A percentile compares a stretch with the other conserved stretches of the same genome.
These are phyloP conservation scores for Cardamine resedifolia DNA, from an alignment of 345 rosid species.

Conservation along the genomic window DNA sequence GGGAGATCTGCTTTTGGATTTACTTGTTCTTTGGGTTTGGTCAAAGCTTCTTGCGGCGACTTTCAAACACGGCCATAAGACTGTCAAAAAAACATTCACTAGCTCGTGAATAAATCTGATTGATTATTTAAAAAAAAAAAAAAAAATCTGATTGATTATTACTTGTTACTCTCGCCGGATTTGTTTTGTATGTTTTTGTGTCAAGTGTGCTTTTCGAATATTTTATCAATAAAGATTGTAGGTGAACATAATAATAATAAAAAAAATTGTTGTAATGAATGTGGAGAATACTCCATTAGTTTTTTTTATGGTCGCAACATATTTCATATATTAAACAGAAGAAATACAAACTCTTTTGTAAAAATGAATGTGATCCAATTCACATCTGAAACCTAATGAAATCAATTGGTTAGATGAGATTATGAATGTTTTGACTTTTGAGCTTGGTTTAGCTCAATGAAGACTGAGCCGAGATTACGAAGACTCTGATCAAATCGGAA, in stretches of 20 bases:
- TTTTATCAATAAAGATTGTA: neutral
- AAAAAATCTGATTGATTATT: too few relatives aligned
- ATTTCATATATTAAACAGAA: neutral
- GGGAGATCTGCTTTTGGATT: constrained; percentile 40
- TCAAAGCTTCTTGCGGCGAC: constrained; percentile 33
- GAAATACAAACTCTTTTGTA: neutral
- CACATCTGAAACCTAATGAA: neutral
- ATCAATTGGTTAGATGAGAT: neutral
- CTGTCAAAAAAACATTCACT: neutral
- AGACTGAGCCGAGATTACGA: too few relatives aligned
- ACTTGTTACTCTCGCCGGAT: neutral
- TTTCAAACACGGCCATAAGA: constrained; percentile 26
- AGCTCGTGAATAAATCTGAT: neutral
- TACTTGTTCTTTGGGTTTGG: constrained; percentile 34
- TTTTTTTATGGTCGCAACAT: neutral
- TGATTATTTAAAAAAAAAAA: too few relatives aligned
- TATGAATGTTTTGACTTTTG: neutral
- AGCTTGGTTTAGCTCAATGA: neutral
- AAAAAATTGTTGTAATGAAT: neutral
- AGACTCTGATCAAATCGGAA: too few relatives aligned
- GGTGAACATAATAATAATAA: neutral
- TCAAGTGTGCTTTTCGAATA: neutral
- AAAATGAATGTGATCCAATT: neutral
- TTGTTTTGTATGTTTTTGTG: neutral
- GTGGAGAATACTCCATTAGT: neutral